Base-by-base conservation (phyloP, 371 early-diverging fungal species). In the Mucor irregularis region DNA sequence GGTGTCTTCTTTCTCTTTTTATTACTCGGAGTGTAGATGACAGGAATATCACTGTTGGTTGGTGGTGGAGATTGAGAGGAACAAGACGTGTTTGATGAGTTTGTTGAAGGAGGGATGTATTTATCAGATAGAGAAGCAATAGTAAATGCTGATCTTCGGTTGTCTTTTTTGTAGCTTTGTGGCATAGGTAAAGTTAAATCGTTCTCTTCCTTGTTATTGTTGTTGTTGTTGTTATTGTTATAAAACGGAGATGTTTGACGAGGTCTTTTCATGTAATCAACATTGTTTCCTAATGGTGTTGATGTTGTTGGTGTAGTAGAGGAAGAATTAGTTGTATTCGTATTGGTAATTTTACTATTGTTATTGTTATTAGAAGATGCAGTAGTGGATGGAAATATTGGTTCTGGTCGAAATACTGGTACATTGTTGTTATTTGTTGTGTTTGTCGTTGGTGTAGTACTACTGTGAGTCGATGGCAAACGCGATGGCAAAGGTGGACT, bases 401-500 rank as follows among this genome's bases (percentile, higher is more conserved):
- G 72, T 53, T 71, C 75, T 21, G 75, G 75, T 29, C 71, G 58
- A 54, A 66, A 61, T 22, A 67, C 59, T 39, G 60, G 51, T 50
- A 66, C 28, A 44, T n/a, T n/a, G n/a, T n/a, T n/a, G n/a, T n/a
- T n/a, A n/a, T n/a, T n/a, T n/a, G n/a, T n/a, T n/a, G n/a, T n/a
- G n/a, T n/a, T n/a, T n/a, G n/a, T n/a, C n/a, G n/a, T n/a, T n/a
- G n/a, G n/a, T n/a, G n/a, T n/a, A n/a, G n/a, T n/a, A n/a, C n/a
- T n/a, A n/a, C n/a, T n/a, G n/a, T n/a, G n/a, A n/a, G 64, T 16
- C 22, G 58, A 60, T 24, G 65, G 61, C 17, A 64, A 29, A 54
- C 61, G 44, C 29, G 74, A 58, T 8, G 71, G 63, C 22, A 58
- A 9, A 39, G 53, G 64, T 5, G 55, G 60, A 19, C 53, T 60